Base-by-base conservation (phyloP, 2,329 filamentous ascomycete genomes). In the Colletotrichum godetiae region DNA sequence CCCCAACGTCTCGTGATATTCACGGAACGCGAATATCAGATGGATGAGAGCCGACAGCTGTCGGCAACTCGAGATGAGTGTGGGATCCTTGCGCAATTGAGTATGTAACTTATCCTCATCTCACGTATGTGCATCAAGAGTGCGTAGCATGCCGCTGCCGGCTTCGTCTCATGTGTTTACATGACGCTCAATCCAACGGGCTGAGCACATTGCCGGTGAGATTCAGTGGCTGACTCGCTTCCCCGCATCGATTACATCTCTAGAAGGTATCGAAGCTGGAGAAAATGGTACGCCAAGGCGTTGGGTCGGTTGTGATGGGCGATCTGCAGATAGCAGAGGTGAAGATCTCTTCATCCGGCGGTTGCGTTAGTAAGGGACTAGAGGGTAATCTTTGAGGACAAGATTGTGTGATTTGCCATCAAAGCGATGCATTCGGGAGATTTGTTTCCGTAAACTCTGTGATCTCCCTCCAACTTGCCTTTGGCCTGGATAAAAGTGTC, bases 11-110 rank as follows among this genome's bases (percentile, higher is more conserved):
- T 29, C 31, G 58, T 31, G 29, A 42, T 42, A 42, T 42, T 42
- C 37, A 19, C 37, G 37, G 59, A 37, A 42, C 37, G 52, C 31
- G 33, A 59, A 72, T 37, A 68, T 72, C 58, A 68, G 65, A 68
- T 52, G 64, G 13, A 4, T 31, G 10, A 27, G 62, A 62, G 49
- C 19, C 57, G 64, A n/a, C 19, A 56, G n/a, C 13, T 15, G 27
- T 33, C 35, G 49, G 55, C 10, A n/a, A 27, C 31, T 35, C 64
- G 24, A n/a, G 58, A 60, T 11, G 53, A 31, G 33, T 27, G 33
- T 31, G 65, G 59, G 11, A 33, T 35, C 70, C 31, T 55, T 53
- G 57, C 33, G 13, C 6, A 49, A 31, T 7, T 55, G 46, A n/a
- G 24, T 24, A 15, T 42, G 37, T 42, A 42, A 2, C 13, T 42